Percentiles rank a stretch among this genome's conserved stretches.
phyloP scores from a whole-genome alignment of 2,329 filamentous ascomycete species.

The Aspergillus sp. region DNA sequence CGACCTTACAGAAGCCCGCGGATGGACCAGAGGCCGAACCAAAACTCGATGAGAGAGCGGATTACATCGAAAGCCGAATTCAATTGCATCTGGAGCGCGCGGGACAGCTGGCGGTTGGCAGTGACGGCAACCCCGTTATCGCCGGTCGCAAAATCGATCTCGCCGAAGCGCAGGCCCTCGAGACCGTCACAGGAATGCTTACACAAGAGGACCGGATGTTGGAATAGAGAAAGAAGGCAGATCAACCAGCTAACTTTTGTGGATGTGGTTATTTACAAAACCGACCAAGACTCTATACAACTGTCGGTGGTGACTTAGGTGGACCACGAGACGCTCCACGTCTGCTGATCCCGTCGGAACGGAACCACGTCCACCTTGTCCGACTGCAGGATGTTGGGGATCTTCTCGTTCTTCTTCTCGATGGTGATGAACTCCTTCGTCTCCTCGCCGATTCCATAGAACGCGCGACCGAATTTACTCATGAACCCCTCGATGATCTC shows the following conservation, averaged over 20 bases:
- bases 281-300: not conserved
- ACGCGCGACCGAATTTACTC: constrained; percentile 54
- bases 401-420: constrained; percentile 53
- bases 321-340: constrained; percentile 35
- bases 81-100: constrained; percentile 68
- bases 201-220: constrained; percentile 22
- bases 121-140: constrained; percentile 32
- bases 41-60: constrained; percentile 68
- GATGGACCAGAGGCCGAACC: constrained; percentile 43
- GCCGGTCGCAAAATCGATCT: constrained; percentile 39
- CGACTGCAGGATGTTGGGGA: constrained; percentile 54
- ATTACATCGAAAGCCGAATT: constrained; percentile 81
- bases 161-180: constrained; percentile 41
- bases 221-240: constrained; percentile 8
- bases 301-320: constrained; percentile 7
- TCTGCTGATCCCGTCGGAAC: constrained; percentile 61
- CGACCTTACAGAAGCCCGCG: constrained; percentile 36
- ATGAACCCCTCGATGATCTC: constrained; percentile 59
- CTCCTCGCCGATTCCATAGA: constrained; percentile 55
- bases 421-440: constrained; percentile 54
- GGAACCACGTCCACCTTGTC: constrained; percentile 62
- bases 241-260: constrained; percentile 6
- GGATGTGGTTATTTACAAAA: not conserved
- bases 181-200: constrained; percentile 37
- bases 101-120: constrained; percentile 35